Base-by-base conservation (phyloP, 2,329 filamentous ascomycete genomes). In the Aspergillus ruber region DNA sequence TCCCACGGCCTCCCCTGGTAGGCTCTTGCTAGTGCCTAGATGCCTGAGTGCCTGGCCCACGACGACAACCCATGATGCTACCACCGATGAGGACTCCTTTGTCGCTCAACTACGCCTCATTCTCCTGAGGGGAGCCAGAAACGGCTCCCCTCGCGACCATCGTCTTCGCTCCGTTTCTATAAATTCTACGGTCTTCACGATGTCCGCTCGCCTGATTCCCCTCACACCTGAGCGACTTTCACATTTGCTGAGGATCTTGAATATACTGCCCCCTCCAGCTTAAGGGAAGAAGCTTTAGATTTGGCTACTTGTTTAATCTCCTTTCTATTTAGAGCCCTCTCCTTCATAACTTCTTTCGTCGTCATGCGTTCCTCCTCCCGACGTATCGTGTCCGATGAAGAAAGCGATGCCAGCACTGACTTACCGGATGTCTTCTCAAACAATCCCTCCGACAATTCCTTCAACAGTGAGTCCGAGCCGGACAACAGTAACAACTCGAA, bases 371-470 rank as follows among this genome's bases (percentile, higher is more conserved):
- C 33, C 23, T 43, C 38, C 15, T 35, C 33, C 17, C 29, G 21
- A 36, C 42, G 32, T 42, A 32, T 42, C 48, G 33, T 25, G 27
- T 51, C 50, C 29, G 43, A 57, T 23, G 46, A 54, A 48, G 39
- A 60, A 35, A 62, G 54, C 43, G 50, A 58, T 43, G 29, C 49
- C 36, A 53, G 48, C 51, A 56, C 44, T 36, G 38, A 45, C 20
- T n/a, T 56, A 9, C 41, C 36, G 7, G 48, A 49, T 40, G 47
- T 56, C 46, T 57, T 57, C 47, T 57, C 46, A 44, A 42, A 57
- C 43, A 45, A 48, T 29, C 43, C 42, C 15, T 55, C 52, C 45
- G 46, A 53, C 29, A 52, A 42, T 42, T 47, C 25, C 42, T 47
- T 33, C 17, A 45, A 52, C 18, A 56, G 54, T 45, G 51, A 53